Evolutionary conservation across 257 asterid genomes (phyloP).

Genomic region (Lithospermum erythrorhizon): DNA sequence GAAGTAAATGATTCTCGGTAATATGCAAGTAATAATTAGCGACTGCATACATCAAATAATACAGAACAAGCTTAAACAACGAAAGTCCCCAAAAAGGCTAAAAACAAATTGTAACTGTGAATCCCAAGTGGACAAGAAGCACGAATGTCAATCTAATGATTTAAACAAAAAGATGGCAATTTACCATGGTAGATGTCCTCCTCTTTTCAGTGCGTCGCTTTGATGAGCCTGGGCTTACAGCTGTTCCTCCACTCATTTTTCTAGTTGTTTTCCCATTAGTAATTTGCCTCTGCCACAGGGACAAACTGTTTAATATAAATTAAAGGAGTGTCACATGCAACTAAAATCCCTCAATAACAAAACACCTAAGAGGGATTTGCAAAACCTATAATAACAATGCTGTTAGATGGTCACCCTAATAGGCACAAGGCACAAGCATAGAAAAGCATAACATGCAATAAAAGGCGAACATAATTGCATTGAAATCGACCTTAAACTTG

Average conservation of each 20-base stretch:
- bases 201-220: slow-evolving; percentile 57
- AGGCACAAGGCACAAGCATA: background rate
- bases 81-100: background rate
- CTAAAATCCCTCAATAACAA: too few relatives aligned
- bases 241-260: slow-evolving; percentile 40
- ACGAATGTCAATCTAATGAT: too few relatives aligned
- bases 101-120: background rate
- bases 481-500: background rate
- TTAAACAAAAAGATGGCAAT: background rate
- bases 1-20: too few relatives aligned
- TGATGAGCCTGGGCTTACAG: slow-evolving; percentile 48
- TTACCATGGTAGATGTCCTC: slow-evolving; percentile 56
- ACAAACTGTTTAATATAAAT: too few relatives aligned
- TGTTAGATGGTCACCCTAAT: too few relatives aligned
- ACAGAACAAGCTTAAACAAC: background rate
- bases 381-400: too few relatives aligned
- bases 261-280: slow-evolving; percentile 53
- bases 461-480: background rate
- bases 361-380: too few relatives aligned
- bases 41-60: too few relatives aligned
- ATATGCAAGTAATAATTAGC: too few relatives aligned
- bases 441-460: background rate
- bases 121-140: too few relatives aligned
- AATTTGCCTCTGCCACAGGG: slow-evolving; percentile 38
- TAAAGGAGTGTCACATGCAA: too few relatives aligned